Evolutionary conservation across 345 rosid genomes (phyloP), one percentile per base, ranked within the genome.

Genomic region (Populus tremula): DNA sequence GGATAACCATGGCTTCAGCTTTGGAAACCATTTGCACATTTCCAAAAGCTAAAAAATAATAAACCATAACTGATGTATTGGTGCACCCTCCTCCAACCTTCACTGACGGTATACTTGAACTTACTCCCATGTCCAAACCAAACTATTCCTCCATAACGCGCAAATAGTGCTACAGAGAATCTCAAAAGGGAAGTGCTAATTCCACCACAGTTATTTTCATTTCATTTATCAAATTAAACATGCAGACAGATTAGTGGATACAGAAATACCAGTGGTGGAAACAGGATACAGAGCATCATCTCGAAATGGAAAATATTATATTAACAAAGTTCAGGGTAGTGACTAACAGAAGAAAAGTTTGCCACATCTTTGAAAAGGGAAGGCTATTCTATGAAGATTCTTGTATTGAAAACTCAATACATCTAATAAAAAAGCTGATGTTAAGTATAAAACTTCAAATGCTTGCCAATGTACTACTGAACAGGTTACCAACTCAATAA

Each of bases 401-500:
- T 69, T 61, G 39, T 38, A 33, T 69, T 33, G 36, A 76, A 76
- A 62, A 47, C 33, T 29, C 29, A 39, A 8, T 63, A 36, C 18
- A 45, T 63, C 18, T 50, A 31, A 33, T 16, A 8, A 23, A 39
- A 45, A 50, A n/a, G 53, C 25, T 18, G 31, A 11, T 56, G 67
- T 69, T 33, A 45, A 73, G 35, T 62, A 23, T 9, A 76, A 38
- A 59, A 50, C 75, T 77, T 72, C 18, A 63, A 84, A 77, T 87
- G 85, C 83, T 66, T 71, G 70, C 79, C 31, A 61, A 27, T 47
- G 29, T 49, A 35, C 23, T 71, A 41, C 1, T 66, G 78, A 78
- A 84, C 81, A 85, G 86, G 72, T 81, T 71, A 84, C 71, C 82
- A 74, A 85, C 81, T 77, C 80, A 50, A 71, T 70, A 47, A 31